Conservation (phyloP, 257 asterid genomes). For the Solanum commersonii region DNA sequence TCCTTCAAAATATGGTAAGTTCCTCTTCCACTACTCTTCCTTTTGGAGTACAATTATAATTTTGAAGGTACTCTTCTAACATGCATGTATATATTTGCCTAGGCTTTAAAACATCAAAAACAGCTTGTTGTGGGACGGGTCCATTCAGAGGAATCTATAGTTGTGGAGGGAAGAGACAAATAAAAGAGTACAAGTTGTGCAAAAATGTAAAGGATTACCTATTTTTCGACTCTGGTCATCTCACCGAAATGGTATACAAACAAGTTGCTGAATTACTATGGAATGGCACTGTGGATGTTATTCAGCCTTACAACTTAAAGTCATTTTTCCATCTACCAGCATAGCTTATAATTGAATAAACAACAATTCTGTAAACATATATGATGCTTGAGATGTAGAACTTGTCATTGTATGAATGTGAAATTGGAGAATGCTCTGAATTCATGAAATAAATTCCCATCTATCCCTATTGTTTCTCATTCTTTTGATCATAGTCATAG, state of each 20-base stretch:
- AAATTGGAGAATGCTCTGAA: background rate
- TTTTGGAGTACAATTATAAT: background rate
- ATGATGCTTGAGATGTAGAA: no score
- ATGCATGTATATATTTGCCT: background rate
- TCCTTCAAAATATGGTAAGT: slow-evolving; percentile 1
- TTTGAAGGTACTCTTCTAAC: background rate
- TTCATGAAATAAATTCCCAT: background rate
- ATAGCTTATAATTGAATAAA: background rate
- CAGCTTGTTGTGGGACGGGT: slow-evolving; percentile 55
- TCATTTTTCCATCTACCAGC: slow-evolving; percentile 13
- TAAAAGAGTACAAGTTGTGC: slow-evolving; percentile 31
- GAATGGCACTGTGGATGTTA: slow-evolving; percentile 5
- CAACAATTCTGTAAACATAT: background rate
- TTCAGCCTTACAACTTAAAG: slow-evolving; percentile 15
- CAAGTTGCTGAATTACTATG: slow-evolving; percentile 39
- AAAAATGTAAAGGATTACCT: slow-evolving; percentile 23
- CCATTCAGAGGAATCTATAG: slow-evolving; percentile 27
- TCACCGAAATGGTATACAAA: slow-evolving; percentile 23
- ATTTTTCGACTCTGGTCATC: slow-evolving; percentile 44
- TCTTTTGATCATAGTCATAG: background rate
- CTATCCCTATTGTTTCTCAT: background rate
- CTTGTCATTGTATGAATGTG: no score
- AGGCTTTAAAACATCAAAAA: slow-evolving; percentile 43
- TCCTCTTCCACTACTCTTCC: background rate
- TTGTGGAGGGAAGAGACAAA: slow-evolving; percentile 48